Conservation (phyloP, 371 early-diverging fungal genomes). For the Apophysomyces sp. region DNA sequence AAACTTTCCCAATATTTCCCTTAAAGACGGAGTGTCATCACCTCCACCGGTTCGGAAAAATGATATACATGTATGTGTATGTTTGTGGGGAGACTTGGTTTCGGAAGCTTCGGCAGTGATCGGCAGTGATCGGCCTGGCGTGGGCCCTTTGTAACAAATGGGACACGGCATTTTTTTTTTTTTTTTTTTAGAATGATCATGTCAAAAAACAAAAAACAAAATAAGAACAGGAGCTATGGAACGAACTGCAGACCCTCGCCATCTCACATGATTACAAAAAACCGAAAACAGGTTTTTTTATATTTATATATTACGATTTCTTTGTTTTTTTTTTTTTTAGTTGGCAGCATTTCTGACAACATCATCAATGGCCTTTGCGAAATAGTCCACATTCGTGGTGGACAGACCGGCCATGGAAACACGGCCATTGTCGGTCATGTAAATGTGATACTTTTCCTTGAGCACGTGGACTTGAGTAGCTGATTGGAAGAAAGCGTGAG, state of each 20-base stretch:
- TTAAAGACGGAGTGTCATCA: too few species aligned
- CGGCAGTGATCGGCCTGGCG: neutral
- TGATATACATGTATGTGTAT: too few species aligned
- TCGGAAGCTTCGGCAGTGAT: neutral
- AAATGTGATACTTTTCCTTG: constrained; percentile 85
- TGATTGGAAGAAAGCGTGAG: constrained; percentile 10
- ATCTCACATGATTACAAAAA: too few species aligned
- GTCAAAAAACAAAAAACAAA: too few species aligned
- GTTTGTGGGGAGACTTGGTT: too few species aligned
- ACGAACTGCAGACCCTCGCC: too few species aligned
- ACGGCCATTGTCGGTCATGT: constrained; percentile 92
- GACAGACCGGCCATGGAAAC: constrained; percentile 95
- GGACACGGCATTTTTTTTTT: neutral
- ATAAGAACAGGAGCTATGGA: too few species aligned
- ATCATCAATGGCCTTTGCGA: constrained; percentile 78
- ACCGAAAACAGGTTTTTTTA: too few species aligned
- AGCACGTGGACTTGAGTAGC: constrained; percentile 73
- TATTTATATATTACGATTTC: neutral
- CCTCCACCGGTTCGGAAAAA: too few species aligned
- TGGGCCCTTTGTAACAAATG: neutral
- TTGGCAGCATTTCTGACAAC: constrained; percentile 60
- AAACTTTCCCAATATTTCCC: neutral
- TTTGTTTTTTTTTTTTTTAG: constrained; percentile 6
- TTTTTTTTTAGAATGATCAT: neutral
- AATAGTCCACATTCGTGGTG: constrained; percentile 79